Base-by-base conservation (phyloP, 805 yeast species). In the Saccharomycopsis fodiens region DNA sequence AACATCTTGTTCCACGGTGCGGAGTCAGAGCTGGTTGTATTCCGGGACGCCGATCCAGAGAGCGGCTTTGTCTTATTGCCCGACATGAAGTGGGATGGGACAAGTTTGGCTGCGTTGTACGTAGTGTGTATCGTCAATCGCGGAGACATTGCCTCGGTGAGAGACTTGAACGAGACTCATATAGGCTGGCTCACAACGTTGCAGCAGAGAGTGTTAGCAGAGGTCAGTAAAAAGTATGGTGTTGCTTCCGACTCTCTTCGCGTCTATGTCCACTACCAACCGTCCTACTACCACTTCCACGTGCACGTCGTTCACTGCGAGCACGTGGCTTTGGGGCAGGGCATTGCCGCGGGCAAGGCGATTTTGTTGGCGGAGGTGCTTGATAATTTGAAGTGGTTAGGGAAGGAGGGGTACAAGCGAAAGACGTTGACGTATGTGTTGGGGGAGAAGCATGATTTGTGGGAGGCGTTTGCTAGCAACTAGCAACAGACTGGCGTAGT, bases 61-160 rank as follows among this genome's bases (percentile, higher is more conserved):
- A 60, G 59, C 36, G 88, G 89, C 16, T 86, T 85, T 57, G 77
- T 88, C 3, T 63, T 93, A 39, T 68, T 89, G 35, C 97, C 97
- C 0, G 97, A 91, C 62, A 85, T 91, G 94, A 89, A 89, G 60
- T 93, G 98, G 98, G 96, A 91, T 59, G 79, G 84, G 3, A 65
- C 70, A 41, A 77, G 78, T 23, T 54, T 82, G 58, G 85, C 78
- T 21, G 63, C 91, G 3, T 64, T 93, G 45, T 88, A 93, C 59
- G 64, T 91, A 54, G 80, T 85, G 43, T 83, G 85, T 6, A 80
- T 91, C 48, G 89, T 82, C 3, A 74, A 74, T 51, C 68, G 91
- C 45, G 68, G 65, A 1, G 88, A 84, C 53, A 73, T 91, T 12
- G 66, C 81, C 1, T 78, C 91, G 1, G 57, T 93, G 1, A 73